Conservation (phyloP, 176 grass and related monocot genomes). For the Lolium rigidum region DNA sequence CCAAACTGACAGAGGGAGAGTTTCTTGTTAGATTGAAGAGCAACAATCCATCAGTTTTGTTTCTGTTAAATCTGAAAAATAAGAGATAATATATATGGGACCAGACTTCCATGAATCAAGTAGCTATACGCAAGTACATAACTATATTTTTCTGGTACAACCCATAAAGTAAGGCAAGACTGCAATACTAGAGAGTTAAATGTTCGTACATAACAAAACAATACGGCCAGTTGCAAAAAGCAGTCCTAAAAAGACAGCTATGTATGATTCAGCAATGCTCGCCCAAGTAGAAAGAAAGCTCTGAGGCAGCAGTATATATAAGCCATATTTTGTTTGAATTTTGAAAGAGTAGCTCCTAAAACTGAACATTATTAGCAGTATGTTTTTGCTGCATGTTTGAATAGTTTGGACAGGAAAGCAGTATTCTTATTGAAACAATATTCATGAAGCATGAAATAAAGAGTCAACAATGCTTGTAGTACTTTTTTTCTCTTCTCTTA, state of each 20-base stretch:
- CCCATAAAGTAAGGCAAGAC: not conserved
- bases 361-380: slow-evolving; percentile 4
- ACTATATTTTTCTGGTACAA: not conserved
- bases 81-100: not conserved
- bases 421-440: slow-evolving; percentile 16
- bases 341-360: slow-evolving; percentile 2
- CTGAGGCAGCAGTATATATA: not conserved
- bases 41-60: not conserved
- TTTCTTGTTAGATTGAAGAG: slow-evolving; percentile 6
- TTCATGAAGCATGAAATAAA: not conserved
- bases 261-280: slow-evolving; percentile 2
- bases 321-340: not conserved
- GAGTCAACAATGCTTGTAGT: not conserved
- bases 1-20: too few species aligned
- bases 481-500: slow-evolving; percentile 5
- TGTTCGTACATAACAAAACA: slow-evolving; percentile 9
- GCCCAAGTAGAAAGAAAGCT: not conserved
- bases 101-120: slow-evolving; percentile 3
- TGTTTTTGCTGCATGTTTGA: slow-evolving; percentile 31
- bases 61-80: slow-evolving; percentile 23
- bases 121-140: not conserved
- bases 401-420: slow-evolving; percentile 7
- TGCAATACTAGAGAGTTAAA: not conserved
- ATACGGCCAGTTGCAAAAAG: slow-evolving; percentile 7
- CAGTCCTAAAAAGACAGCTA: not conserved